These are phyloP conservation scores for Streptanthus diversifolius DNA, from an alignment of 345 rosid genomes.

Conservation along the genomic window DNA sequence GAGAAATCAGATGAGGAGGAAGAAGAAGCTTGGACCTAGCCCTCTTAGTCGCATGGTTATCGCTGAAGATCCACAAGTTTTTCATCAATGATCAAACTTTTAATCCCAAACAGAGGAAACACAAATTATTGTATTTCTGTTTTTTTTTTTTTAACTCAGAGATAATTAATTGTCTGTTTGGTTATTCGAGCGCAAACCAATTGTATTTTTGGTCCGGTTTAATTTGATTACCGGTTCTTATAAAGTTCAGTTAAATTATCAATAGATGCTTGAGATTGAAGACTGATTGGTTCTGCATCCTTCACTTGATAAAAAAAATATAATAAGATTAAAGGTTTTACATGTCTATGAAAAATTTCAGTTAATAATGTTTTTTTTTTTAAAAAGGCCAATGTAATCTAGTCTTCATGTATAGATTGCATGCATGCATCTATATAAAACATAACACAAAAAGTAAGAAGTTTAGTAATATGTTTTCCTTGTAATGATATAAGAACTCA, in stretches of 20 bases:
- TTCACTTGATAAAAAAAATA: not conserved
- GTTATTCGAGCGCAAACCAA: too few relatives aligned
- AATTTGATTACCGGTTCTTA: not conserved
- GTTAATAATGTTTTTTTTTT: not conserved
- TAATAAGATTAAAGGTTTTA: not conserved
- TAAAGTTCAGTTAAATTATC: too few relatives aligned
- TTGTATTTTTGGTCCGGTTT: not conserved
- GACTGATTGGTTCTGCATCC: conserved; percentile 22
- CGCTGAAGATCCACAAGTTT: conserved; percentile 40
- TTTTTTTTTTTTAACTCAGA: not conserved
- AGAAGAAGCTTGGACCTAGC: conserved; percentile 87
- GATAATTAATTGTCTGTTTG: not conserved
- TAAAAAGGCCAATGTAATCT: not conserved
- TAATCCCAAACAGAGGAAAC: not conserved
- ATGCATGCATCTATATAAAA: not conserved
- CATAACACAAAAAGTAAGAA: not conserved
- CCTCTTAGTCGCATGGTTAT: conserved; percentile 76
- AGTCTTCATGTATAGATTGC: not conserved
- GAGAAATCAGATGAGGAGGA: conserved; percentile 54
- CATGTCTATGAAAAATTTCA: not conserved
- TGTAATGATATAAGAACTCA: not conserved
- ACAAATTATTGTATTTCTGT: not conserved
- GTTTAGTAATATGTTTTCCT: not conserved
- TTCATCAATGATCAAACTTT: not conserved
- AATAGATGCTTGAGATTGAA: conserved; percentile 26